A percentile compares a stretch with the other conserved stretches of the same genome.
These are phyloP conservation scores for Colletotrichum scovillei DNA, from an alignment of 2,329 filamentous ascomycete species.

Conservation along the genomic window DNA sequence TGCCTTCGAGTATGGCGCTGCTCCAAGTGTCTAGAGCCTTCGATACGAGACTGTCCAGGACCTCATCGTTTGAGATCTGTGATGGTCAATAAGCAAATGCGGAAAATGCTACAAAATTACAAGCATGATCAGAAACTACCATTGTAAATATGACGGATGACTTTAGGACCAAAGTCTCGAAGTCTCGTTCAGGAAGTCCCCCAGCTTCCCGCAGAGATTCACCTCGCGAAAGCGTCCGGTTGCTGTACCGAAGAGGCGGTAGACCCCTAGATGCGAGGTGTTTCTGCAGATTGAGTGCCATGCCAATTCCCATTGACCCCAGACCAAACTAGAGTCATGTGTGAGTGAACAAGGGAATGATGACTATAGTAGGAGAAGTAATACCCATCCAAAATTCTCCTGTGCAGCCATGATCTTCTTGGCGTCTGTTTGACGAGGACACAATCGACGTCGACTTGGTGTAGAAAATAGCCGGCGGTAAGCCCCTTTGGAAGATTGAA, in stretches of 20 bases:
- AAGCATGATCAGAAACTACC: conserved; percentile 39
- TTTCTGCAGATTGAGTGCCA: conserved; percentile 54
- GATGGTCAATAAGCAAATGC: neutral
- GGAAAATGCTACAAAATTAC: no score
- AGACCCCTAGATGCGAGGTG: conserved; percentile 48
- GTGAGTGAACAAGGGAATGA: neutral
- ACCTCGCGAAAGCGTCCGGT: conserved; percentile 52
- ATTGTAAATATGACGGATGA: conserved; percentile 55
- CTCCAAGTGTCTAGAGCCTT: conserved; percentile 13
- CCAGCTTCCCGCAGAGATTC: conserved; percentile 46
- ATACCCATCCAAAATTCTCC: conserved; percentile 27
- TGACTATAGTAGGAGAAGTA: neutral
- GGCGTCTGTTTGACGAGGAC: neutral
- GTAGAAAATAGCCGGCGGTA: no score
- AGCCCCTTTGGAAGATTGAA: neutral
- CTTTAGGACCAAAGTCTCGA: conserved; percentile 47
- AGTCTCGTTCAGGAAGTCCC: conserved; percentile 46
- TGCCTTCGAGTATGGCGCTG: conserved; percentile 26
- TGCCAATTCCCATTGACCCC: conserved; percentile 56
- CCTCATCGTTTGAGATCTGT: conserved; percentile 27
- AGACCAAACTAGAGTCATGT: conserved; percentile 43
- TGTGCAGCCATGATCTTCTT: conserved; percentile 5
- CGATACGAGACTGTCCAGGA: conserved; percentile 15
- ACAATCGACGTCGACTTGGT: neutral
- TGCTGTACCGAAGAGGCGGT: conserved; percentile 48